Percentiles rank a stretch among this genome's conserved stretches.
Conservation (phyloP, 1,284 basidiomycete genomes). For the Malassezia slooffiae region DNA sequence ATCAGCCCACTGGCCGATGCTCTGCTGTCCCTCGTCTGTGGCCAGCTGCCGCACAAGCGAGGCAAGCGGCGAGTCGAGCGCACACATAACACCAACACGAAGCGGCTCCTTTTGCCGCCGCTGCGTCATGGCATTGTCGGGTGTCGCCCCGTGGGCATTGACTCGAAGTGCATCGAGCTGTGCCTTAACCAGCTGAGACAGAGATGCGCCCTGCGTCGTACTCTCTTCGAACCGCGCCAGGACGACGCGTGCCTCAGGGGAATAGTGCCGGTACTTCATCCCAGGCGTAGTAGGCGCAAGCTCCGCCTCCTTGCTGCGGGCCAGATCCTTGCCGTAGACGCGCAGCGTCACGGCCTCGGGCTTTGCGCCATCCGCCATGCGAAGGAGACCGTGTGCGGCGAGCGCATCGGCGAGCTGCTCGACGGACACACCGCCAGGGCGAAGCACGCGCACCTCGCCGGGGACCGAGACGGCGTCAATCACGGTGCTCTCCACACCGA, state of each 20-base stretch:
- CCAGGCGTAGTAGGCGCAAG: slow-evolving; percentile 77
- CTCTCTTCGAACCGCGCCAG: slow-evolving; percentile 52
- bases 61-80: slow-evolving; percentile 18
- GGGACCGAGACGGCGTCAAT: slow-evolving; percentile 58
- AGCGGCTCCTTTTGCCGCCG: no score
- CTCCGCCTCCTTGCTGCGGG: slow-evolving; percentile 23
- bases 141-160: no score
- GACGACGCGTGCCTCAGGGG: slow-evolving; percentile 53
- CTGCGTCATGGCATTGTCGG: no score
- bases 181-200: slow-evolving; percentile 11
- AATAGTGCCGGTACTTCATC: slow-evolving; percentile 99
- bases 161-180: no score
- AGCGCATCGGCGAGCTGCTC: slow-evolving; percentile 54
- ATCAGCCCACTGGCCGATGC: no score
- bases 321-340: slow-evolving; percentile 41
- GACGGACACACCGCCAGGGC: slow-evolving; percentile 84
- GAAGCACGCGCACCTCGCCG: slow-evolving; percentile 66
- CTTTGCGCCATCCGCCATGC: not conserved
- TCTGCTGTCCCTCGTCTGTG: not conserved
- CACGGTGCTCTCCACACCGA: slow-evolving; percentile 92
- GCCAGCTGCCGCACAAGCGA: not conserved
- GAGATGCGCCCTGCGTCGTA: slow-evolving; percentile 36
- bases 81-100: slow-evolving; percentile 25
- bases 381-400: slow-evolving; percentile 7
- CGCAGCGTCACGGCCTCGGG: slow-evolving; percentile 15